phyloP scores from a whole-genome alignment of 495 filamentous ascomycete genomes.

The Cenococcum geophilum region DNA sequence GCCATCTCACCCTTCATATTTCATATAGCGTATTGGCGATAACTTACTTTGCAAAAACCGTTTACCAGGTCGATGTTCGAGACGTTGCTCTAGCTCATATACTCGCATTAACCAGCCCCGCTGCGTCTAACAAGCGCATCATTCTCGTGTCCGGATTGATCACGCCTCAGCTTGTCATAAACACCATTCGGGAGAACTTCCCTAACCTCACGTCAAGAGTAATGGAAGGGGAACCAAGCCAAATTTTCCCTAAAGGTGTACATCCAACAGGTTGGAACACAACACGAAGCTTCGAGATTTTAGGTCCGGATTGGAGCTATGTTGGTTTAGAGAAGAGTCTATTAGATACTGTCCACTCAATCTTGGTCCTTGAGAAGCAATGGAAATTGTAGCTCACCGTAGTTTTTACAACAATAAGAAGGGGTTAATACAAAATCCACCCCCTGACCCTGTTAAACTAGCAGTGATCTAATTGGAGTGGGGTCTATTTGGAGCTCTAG shows the following conservation, averaged over 20 bases:
- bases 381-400: background rate
- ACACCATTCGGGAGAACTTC: conserved; percentile 34
- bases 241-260: conserved; percentile 29
- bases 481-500: too few relatives aligned
- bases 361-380: conserved; percentile 27
- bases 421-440: too few relatives aligned
- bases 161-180: conserved; percentile 37
- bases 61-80: conserved; percentile 38
- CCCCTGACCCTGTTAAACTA: too few relatives aligned
- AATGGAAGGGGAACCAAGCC: conserved; percentile 31
- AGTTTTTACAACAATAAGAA: too few relatives aligned
- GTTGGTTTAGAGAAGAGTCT: conserved; percentile 31
- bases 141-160: conserved; percentile 35
- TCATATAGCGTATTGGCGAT: background rate
- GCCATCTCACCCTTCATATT: conserved; percentile 11
- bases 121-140: conserved; percentile 35
- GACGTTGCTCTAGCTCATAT: conserved; percentile 41
- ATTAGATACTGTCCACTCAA: conserved; percentile 31
- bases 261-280: conserved; percentile 37
- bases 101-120: conserved; percentile 32
- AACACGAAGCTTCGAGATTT: conserved; percentile 29
- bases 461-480: too few relatives aligned
- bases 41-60: background rate
- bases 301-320: conserved; percentile 35
- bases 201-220: conserved; percentile 23